Evolutionary conservation across 305 asterid species (phyloP), one percentile per base, ranked within the genome.

Genomic region (Rubia peregrina): DNA sequence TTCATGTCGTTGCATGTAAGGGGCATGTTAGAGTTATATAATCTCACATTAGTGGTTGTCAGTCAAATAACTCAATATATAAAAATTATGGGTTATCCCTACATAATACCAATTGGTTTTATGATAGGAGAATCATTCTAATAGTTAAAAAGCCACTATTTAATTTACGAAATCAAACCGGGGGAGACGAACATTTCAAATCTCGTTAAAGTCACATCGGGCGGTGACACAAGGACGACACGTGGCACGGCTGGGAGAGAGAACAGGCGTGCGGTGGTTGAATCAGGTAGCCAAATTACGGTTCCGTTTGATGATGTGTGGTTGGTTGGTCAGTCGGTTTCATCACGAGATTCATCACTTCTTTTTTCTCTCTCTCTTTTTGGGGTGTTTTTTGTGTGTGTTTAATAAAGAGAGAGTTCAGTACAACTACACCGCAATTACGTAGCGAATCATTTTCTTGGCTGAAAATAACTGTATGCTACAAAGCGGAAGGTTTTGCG

Each of bases 291-390:
- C 51, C 51, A 46, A 46, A 46, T 46, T 46, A 46, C 51, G 17
- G 51, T 46, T 44, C 12, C 13, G 17, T 46, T 46, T 4, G 51
- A 46, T 46, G 56, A 49, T 14, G 19, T 49, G 8, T 49, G 19
- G 19, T 36, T 69, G 38, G 48, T 53, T 69, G 10, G 60, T 44
- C 44, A 44, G 70, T 44, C 59, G 43, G 71, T 61, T 61, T 33
- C 16, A 24, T 61, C 6, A 19, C 2, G n/a, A n/a, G n/a, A n/a
- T n/a, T n/a, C n/a, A n/a, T n/a, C n/a, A n/a, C n/a, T n/a, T n/a
- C n/a, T n/a, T n/a, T n/a, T n/a, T n/a, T n/a, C n/a, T n/a, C 21
- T 57, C 26, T 57, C 7, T 5, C 4, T 17, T 55, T 17, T 2
- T 10, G 21, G 13, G 26, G 6, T n/a, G n/a, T n/a, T 7, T 43